Evolutionary conservation across 208 protist genomes (phyloP).

Genomic region (Trypanosoma avium): DNA sequence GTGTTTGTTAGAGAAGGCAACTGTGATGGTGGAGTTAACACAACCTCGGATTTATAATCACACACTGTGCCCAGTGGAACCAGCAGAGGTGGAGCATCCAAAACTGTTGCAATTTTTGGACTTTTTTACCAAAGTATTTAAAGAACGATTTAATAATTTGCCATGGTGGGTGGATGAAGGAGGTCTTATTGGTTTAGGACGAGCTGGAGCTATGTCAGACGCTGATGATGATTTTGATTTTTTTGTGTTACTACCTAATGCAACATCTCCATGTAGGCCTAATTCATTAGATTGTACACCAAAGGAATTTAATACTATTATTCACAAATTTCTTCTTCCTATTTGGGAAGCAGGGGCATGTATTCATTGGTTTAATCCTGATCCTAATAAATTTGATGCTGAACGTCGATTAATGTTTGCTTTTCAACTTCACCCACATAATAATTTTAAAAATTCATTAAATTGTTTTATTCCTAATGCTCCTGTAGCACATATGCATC

Average conservation of each 20-base stretch:
- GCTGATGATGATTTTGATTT: slow-evolving; percentile 44
- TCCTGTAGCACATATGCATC: slow-evolving; percentile 33
- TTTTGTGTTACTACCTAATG: slow-evolving; percentile 30
- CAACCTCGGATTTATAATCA: neutral
- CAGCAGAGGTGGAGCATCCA: neutral
- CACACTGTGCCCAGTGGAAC: slow-evolving; percentile 5
- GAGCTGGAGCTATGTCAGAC: slow-evolving; percentile 25
- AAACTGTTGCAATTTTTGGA: slow-evolving; percentile 11
- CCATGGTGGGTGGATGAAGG: slow-evolving; percentile 39
- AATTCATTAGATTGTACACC: slow-evolving; percentile 15
- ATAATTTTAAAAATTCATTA: slow-evolving; percentile 1
- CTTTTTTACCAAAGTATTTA: slow-evolving; percentile 18
- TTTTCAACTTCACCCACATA: slow-evolving; percentile 18
- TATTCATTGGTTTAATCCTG: slow-evolving; percentile 28
- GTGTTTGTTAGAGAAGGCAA: neutral
- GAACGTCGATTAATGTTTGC: slow-evolving; percentile 25
- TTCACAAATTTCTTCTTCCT: slow-evolving; percentile 25
- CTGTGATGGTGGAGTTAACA: slow-evolving; percentile 15
- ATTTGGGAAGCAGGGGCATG: slow-evolving; percentile 26
- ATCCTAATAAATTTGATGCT: slow-evolving; percentile 26
- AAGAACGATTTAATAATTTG: slow-evolving; percentile 17
- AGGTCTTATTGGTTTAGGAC: slow-evolving; percentile 27
- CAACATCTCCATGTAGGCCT: slow-evolving; percentile 13
- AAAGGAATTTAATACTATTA: slow-evolving; percentile 23
- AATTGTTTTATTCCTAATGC: slow-evolving; percentile 19